Evolutionary conservation across 2,329 filamentous ascomycete species (phyloP), one percentile per base, ranked within the genome.

Genomic region (Rutstroemia sp.): DNA sequence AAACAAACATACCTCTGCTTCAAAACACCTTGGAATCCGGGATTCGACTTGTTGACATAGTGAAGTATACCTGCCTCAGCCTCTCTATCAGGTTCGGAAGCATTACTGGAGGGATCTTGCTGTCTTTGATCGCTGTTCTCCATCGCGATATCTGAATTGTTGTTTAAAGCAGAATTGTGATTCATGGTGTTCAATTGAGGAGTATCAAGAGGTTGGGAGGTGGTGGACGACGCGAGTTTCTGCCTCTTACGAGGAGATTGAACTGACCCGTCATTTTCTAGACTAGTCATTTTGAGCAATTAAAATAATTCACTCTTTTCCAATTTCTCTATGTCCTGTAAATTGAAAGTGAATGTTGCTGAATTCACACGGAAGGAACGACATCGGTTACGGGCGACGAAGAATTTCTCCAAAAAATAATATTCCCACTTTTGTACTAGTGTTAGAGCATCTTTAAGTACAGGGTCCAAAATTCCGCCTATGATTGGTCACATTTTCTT

Each of bases 21-120:
- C 66, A 89, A 66, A 14, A 85, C 74, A 18, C 85, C 86, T 14
- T 73, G 71, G 62, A 88, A 88, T 1, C 83, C 81, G 55, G 75
- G 71, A 34, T 78, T 75, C n/a, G 77, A 70, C 1, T 76, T 71
- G 47, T 77, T 81, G 16, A 87, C 79, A 68, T 81, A 87, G 61
- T 81, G 77, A 8, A 79, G 80, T 62, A 90, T 88, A 27, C 86
- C 86, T 54, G 79, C 78, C 50, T 61, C 54, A 44, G 59, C 58
- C 51, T 71, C 69, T 8, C 61, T 58, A 21, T 58, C 56, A 25
- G 58, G 58, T 50, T 60, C 56, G 19, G 38, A 51, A 34, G 53
- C 44, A 19, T 58, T 51, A 23, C 54, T 46, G 12, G 53, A 14
- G 16, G 54, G 30, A 37, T 10, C 23, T 52, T 52, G 49, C 14